Evolutionary conservation across 768 basidiomycete genomes (phyloP).

Genomic region (Cystofilobasidium macerans): DNA sequence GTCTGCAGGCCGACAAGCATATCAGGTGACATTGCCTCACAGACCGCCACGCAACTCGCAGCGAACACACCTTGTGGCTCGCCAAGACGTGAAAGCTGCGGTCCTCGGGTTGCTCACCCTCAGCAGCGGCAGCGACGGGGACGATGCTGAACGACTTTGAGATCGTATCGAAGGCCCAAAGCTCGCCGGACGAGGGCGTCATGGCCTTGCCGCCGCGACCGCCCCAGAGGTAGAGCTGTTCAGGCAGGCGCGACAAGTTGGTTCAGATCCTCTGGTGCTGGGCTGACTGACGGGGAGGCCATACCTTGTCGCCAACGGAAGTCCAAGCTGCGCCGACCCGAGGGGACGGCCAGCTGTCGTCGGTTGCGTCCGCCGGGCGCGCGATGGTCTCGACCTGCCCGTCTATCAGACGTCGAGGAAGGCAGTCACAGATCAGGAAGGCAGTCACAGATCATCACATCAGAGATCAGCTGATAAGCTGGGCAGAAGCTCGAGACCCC

Average conservation of each 20-base stretch:
- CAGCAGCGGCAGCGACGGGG: background rate
- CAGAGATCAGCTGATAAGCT: too few relatives aligned
- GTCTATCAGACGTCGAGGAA: background rate
- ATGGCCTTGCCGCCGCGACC: constrained; percentile 43
- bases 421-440: too few relatives aligned
- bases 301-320: constrained; percentile 9
- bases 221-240: constrained; percentile 43
- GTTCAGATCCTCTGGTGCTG: too few relatives aligned
- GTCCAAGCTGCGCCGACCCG: constrained; percentile 33
- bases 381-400: constrained; percentile 12
- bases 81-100: constrained; percentile 41
- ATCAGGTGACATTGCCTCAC: background rate
- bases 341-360: constrained; percentile 27
- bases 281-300: background rate
- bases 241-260: background rate
- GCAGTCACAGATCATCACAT: too few relatives aligned
- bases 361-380: background rate
- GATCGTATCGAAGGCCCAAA: constrained; percentile 10
- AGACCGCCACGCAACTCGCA: too few relatives aligned
- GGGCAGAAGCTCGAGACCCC: background rate
- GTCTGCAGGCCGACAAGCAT: constrained; percentile 28
- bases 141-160: constrained; percentile 13
- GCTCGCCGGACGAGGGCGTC: constrained; percentile 26
- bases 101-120: constrained; percentile 35
- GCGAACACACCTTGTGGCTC: constrained; percentile 32